Conservation (phyloP, 306 rosid species). For the Nissolia schottii region DNA sequence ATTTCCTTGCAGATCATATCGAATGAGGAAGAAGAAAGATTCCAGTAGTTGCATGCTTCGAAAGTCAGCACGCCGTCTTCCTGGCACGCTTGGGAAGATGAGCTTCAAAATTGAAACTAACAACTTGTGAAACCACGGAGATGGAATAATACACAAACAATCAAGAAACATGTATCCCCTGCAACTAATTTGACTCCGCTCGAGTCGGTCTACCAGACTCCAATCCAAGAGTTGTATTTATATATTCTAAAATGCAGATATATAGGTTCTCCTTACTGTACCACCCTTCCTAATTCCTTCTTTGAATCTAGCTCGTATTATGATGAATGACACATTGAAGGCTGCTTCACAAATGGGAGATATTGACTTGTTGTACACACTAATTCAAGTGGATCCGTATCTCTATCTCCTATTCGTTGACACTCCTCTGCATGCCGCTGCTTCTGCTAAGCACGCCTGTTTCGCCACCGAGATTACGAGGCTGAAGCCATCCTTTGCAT, state of each 20-base stretch:
- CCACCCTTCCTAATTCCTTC: not conserved
- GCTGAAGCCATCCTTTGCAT: slow-evolving; percentile 33
- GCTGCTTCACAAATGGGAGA: slow-evolving; percentile 10
- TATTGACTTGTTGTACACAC: slow-evolving; percentile 18
- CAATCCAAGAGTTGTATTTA: no score
- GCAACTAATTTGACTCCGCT: no score
- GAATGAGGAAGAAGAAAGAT: not conserved
- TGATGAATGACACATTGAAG: not conserved
- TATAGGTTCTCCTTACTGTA: not conserved
- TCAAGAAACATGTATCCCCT: no score
- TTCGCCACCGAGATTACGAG: slow-evolving; percentile 40
- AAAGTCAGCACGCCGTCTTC: not conserved
- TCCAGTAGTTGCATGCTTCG: not conserved
- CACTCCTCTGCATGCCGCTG: slow-evolving; percentile 41
- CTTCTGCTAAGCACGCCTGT: slow-evolving; percentile 15
- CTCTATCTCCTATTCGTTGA: slow-evolving; percentile 26
- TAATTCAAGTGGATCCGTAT: slow-evolving; percentile 15
- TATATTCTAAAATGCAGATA: no score
- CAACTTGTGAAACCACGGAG: not conserved
- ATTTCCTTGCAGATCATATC: not conserved
- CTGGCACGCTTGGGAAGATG: not conserved
- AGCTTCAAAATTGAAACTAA: not conserved
- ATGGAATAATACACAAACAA: not conserved
- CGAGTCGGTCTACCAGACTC: no score
- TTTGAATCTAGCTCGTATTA: not conserved